Conservation (phyloP, 345 rosid species). For the Punica granatum region DNA sequence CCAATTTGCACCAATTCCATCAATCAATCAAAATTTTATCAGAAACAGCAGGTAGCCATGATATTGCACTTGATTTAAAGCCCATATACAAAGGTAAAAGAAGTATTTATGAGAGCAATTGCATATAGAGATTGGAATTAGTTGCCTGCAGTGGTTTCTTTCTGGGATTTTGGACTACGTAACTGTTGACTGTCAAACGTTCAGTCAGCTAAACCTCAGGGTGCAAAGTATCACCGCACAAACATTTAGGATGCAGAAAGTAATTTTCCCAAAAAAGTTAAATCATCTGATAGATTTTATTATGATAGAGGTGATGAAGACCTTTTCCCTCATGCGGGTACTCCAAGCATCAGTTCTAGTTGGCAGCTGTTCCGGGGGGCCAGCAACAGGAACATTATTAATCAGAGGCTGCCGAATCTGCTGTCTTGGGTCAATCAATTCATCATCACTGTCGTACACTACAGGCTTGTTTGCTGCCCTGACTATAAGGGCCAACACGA, state of each 20-base stretch:
- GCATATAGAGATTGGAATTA: not conserved
- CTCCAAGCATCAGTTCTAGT: slow-evolving; percentile 98
- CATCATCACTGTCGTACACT: slow-evolving; percentile 95
- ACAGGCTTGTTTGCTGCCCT: slow-evolving; percentile 70
- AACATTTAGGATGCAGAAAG: not conserved
- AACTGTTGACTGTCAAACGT: too few relatives aligned
- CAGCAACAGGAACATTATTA: slow-evolving; percentile 65
- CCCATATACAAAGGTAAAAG: not conserved
- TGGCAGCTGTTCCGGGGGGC: slow-evolving; percentile 67
- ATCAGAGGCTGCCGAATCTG: slow-evolving; percentile 79
- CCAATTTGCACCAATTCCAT: not conserved
- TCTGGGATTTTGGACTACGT: not conserved
- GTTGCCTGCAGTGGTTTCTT: not conserved
- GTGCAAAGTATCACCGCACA: not conserved
- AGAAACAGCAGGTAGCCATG: not conserved
- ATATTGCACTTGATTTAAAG: not conserved
- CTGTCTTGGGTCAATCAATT: slow-evolving; percentile 57
- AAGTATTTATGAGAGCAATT: not conserved
- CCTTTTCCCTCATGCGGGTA: slow-evolving; percentile 98
- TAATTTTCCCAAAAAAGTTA: not conserved
- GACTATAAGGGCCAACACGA: slow-evolving; percentile 70
- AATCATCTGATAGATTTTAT: not conserved
- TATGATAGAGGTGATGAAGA: slow-evolving; percentile 6
- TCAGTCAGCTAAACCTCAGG: too few relatives aligned
- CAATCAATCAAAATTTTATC: not conserved